Base-by-base conservation (phyloP, 2,329 filamentous ascomycete genomes). In the Aspergillus vadensis region DNA sequence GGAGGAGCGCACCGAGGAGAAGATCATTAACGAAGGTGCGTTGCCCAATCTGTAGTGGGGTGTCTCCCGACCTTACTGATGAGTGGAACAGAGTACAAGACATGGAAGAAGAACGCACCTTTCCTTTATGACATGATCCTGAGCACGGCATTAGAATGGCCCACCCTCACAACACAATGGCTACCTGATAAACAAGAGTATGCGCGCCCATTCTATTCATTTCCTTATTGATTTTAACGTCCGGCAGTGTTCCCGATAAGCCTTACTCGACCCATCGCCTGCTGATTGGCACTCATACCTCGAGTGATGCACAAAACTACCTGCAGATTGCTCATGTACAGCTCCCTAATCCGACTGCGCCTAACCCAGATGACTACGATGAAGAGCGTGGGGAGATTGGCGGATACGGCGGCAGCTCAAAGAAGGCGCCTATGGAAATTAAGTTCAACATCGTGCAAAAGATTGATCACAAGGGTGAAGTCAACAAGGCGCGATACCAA, bases 91-190 rank as follows among this genome's bases (percentile, higher is more conserved):
- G 95, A 99, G 77, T 99, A 99, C 86, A 99, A 99, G 78, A 97
- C 94, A 67, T 99, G 95, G 95, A 99, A 99, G 85, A 99, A 99
- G 83, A 99, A 99, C 79, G 92, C 91, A 66, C 93, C 95, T 3
- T 98, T 98, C 74, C 89, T 99, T 70, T 99, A 99, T 77, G 95
- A 99, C 76, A 91, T 97, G 87, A 95, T 99, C 67, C 84, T 98
- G 65, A 93, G 92, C 71, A 96, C 92, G 66, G 96, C 96, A 43
- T 83, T 99, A 60, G 93, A 97, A 74, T 99, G 95, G 95, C 95
- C 95, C 14, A 97, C 95, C 3, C 86, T 99, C 64, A 98, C 95
- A 25, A 93, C 93, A 2, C 95, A 99, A 81, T 99, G 96, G 96
- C 90, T 99, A 69, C 95, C 96, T 21, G 95, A 99, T 76, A 90